A percentile compares a stretch with the other conserved stretches of the same genome.
Conservation (phyloP, 306 rosid species). For the Fragaria vesca region DNA sequence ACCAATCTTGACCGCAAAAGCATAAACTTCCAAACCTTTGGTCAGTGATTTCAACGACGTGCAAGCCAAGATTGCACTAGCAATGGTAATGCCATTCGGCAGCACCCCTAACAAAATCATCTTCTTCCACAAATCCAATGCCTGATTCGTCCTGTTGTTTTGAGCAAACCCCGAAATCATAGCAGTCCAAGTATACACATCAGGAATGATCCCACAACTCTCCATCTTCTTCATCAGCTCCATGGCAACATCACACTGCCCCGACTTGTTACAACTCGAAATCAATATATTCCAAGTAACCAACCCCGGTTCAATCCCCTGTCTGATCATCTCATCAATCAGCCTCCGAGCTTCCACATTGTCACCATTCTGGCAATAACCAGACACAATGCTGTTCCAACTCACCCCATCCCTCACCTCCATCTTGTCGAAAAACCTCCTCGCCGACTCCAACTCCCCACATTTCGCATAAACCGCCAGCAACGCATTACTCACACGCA, state of each 20-base stretch:
- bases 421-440: slow-evolving; percentile 59
- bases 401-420: slow-evolving; percentile 54
- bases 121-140: slow-evolving; percentile 63
- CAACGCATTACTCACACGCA: slow-evolving; percentile 55
- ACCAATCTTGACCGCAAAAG: slow-evolving; percentile 61
- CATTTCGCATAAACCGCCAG: slow-evolving; percentile 67
- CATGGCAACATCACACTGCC: slow-evolving; percentile 62
- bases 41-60: slow-evolving; percentile 55
- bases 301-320: slow-evolving; percentile 60
- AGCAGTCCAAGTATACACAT: slow-evolving; percentile 94
- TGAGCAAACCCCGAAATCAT: slow-evolving; percentile 90
- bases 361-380: slow-evolving; percentile 64
- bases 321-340: slow-evolving; percentile 59
- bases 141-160: slow-evolving; percentile 50
- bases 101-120: slow-evolving; percentile 61
- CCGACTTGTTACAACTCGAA: slow-evolving; percentile 61
- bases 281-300: slow-evolving; percentile 88
- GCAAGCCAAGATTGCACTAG: slow-evolving; percentile 72
- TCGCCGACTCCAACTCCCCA: slow-evolving; percentile 57
- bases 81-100: slow-evolving; percentile 68
- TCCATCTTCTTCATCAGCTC: slow-evolving; percentile 85
- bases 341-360: slow-evolving; percentile 51
- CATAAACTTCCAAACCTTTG: slow-evolving; percentile 70
- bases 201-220: slow-evolving; percentile 61
- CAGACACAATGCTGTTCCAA: slow-evolving; percentile 75